Conservation (phyloP, 202 grass and related monocot species). For the Dendrocalamus latiflorus region DNA sequence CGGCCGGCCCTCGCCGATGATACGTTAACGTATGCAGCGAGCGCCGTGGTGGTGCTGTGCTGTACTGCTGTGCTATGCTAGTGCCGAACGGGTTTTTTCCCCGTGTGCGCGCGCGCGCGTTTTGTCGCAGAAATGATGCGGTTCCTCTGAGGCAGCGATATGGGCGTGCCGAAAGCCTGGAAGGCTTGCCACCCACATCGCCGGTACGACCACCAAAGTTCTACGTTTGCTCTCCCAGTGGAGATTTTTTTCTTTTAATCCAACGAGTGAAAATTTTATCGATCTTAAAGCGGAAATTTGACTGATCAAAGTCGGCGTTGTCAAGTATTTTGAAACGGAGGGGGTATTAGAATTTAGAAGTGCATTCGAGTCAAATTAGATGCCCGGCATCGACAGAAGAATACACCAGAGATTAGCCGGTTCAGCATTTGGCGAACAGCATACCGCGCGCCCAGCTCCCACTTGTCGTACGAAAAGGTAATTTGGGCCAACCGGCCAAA, state of each 20-base stretch:
- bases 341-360: too few species aligned
- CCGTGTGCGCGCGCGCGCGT: background rate
- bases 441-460: background rate
- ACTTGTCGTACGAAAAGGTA: background rate
- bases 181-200: background rate
- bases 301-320: too few species aligned
- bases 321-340: too few species aligned
- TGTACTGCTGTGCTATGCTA: background rate
- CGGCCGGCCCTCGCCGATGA: too few species aligned
- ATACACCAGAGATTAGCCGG: background rate
- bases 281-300: too few species aligned
- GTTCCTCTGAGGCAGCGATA: background rate
- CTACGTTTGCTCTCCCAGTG: background rate
- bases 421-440: background rate
- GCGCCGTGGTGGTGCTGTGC: background rate
- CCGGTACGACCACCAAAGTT: background rate
- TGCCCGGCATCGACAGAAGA: background rate
- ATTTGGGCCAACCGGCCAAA: background rate
- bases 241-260: too few species aligned
- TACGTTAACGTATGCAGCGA: background rate
- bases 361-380: background rate
- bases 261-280: too few species aligned
- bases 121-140: constrained; percentile 25
- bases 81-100: background rate
- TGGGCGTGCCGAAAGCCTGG: constrained; percentile 30